These are phyloP conservation scores for Fragilariopsis cylindrus DNA, from an alignment of 108 stramenopile genomes.

Conservation along the genomic window DNA sequence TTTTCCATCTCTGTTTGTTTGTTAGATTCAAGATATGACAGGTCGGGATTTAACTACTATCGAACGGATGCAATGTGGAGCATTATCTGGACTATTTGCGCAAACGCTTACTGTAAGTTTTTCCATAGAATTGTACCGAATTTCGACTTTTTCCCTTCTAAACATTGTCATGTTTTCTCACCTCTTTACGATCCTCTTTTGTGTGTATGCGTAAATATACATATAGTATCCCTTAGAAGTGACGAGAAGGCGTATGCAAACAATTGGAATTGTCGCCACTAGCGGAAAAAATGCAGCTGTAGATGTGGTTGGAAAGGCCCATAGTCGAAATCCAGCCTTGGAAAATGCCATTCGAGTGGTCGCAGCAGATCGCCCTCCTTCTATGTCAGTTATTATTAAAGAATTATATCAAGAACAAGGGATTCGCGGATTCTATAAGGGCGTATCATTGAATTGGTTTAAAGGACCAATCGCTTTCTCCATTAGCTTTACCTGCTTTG, in stretches of 20 bases:
- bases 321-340: constrained; percentile 23
- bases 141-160: no score
- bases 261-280: constrained; percentile 79
- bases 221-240: constrained; percentile 91
- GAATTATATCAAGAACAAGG: constrained; percentile 87
- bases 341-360: constrained; percentile 22
- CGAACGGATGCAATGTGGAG: constrained; percentile 89
- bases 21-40: constrained; percentile 56
- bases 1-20: not conserved
- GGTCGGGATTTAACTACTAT: constrained; percentile 78
- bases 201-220: no score
- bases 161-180: no score
- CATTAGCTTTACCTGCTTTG: constrained; percentile 95
- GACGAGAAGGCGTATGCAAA: constrained; percentile 95
- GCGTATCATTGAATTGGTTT: constrained; percentile 97
- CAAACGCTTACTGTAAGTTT: constrained; percentile 62
- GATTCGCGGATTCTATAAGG: constrained; percentile 90
- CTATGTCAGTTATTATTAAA: constrained; percentile 62
- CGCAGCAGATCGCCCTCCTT: constrained; percentile 46
- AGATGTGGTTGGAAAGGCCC: constrained; percentile 39
- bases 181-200: no score
- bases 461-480: constrained; percentile 95
- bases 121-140: no score
- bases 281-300: constrained; percentile 75
- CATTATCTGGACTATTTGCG: constrained; percentile 86